phyloP scores from a whole-genome alignment of 768 basidiomycete species.

The Boletus subparvulus region DNA sequence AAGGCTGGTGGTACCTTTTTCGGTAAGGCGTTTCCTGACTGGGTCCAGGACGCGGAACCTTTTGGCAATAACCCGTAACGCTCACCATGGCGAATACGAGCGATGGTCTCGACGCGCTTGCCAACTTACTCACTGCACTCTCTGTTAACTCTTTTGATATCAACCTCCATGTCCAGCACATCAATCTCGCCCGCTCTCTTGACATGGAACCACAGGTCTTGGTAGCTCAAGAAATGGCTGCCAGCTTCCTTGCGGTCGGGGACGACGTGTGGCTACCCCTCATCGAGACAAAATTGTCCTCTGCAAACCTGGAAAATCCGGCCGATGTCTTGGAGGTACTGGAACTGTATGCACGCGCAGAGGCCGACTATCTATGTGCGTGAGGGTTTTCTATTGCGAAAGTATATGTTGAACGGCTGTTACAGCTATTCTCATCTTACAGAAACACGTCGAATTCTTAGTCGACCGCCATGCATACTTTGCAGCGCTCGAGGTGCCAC shows the following conservation, averaged over 20 bases:
- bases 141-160: slow-evolving; percentile 60
- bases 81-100: slow-evolving; percentile 38
- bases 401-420: slow-evolving; percentile 17
- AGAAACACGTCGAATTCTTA: slow-evolving; percentile 66
- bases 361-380: slow-evolving; percentile 79
- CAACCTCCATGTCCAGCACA: slow-evolving; percentile 65
- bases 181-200: slow-evolving; percentile 55
- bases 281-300: slow-evolving; percentile 52
- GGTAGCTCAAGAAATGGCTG: slow-evolving; percentile 65
- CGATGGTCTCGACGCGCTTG: slow-evolving; percentile 62
- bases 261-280: slow-evolving; percentile 77
- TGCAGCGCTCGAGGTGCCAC: slow-evolving; percentile 37
- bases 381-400: slow-evolving; percentile 15
- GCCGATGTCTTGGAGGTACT: slow-evolving; percentile 57
- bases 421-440: slow-evolving; percentile 73
- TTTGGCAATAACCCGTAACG: background rate
- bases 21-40: background rate
- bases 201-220: slow-evolving; percentile 59
- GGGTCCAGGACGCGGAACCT: background rate
- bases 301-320: slow-evolving; percentile 50
- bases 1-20: slow-evolving; percentile 3
- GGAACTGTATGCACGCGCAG: slow-evolving; percentile 62
- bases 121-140: slow-evolving; percentile 56
- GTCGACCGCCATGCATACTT: slow-evolving; percentile 38
- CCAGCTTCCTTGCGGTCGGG: slow-evolving; percentile 59